Conservation (phyloP, 2,329 filamentous ascomycete species). For the Fusarium veterinarium region DNA sequence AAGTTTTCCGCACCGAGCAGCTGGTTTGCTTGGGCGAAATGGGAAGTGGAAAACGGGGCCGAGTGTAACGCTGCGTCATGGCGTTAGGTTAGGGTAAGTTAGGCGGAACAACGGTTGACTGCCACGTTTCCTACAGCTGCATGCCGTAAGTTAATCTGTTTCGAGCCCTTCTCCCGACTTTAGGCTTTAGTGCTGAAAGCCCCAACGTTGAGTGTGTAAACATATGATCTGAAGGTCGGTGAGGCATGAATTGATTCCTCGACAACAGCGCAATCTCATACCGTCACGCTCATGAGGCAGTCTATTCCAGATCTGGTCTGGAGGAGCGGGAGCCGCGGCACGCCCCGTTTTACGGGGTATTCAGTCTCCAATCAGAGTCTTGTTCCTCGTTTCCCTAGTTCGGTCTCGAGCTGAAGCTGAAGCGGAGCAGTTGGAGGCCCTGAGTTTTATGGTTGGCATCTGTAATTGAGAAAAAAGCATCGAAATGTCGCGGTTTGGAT, state of each 20-base stretch:
- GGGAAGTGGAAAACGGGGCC: constrained; percentile 22
- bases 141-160: constrained; percentile 6
- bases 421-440: neutral
- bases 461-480: neutral
- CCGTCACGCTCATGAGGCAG: constrained; percentile 7
- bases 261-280: neutral
- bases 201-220: neutral
- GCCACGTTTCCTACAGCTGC: constrained; percentile 26
- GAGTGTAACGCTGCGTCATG: constrained; percentile 36
- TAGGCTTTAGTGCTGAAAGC: neutral
- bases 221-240: neutral
- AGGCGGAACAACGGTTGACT: constrained; percentile 21
- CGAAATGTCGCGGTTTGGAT: neutral
- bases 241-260: neutral
- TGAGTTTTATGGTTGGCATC: neutral
- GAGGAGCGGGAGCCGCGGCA: constrained; percentile 43
- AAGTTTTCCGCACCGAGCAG: constrained; percentile 39
- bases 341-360: constrained; percentile 25
- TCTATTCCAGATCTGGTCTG: constrained; percentile 27
- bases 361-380: constrained; percentile 32
- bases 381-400: constrained; percentile 4
- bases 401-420: constrained; percentile 11
- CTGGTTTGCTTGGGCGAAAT: constrained; percentile 37
- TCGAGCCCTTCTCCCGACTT: constrained; percentile 7
- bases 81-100: neutral